Conservation (phyloP, 2,329 filamentous ascomycete species). For the Trichoderma asperellum region DNA sequence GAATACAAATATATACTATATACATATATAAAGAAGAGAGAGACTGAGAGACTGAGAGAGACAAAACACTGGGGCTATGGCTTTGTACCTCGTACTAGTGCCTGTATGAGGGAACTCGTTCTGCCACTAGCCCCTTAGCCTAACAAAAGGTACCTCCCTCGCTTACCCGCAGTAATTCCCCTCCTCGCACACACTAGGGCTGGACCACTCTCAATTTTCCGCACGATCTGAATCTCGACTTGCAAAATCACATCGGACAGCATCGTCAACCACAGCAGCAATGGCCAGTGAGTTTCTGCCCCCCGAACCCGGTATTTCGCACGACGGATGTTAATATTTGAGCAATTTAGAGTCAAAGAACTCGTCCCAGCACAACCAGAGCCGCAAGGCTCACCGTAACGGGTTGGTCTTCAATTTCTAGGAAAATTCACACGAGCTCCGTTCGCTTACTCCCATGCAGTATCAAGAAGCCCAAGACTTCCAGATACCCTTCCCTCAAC, state of each 20-base stretch:
- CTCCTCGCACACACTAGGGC: conserved; percentile 25
- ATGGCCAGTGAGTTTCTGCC: conserved; percentile 23
- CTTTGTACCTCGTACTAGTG: not conserved
- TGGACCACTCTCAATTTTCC: conserved; percentile 25
- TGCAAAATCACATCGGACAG: conserved; percentile 23
- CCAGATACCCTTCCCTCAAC: conserved; percentile 98
- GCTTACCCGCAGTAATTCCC: conserved; percentile 15
- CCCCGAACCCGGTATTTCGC: not conserved
- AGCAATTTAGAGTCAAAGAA: conserved; percentile 88
- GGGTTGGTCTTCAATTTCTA: conserved; percentile 66
- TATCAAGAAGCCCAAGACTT: conserved; percentile 99
- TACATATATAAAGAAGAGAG: too few species aligned
- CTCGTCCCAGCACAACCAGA: conserved; percentile 99
- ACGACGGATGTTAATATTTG: not conserved
- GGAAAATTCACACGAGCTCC: not conserved
- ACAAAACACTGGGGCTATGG: not conserved
- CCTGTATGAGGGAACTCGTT: not conserved
- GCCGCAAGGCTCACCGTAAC: conserved; percentile 98
- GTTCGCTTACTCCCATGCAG: conserved; percentile 52
- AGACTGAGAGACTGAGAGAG: too few species aligned
- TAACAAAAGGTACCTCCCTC: conserved; percentile 11
- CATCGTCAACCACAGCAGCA: conserved; percentile 18
- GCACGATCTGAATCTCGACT: conserved; percentile 25
- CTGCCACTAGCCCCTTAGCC: not conserved
- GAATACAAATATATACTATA: too few species aligned